Evolutionary conservation across 1,284 basidiomycete species (phyloP).

Genomic region (Thecaphora thlaspeos): DNA sequence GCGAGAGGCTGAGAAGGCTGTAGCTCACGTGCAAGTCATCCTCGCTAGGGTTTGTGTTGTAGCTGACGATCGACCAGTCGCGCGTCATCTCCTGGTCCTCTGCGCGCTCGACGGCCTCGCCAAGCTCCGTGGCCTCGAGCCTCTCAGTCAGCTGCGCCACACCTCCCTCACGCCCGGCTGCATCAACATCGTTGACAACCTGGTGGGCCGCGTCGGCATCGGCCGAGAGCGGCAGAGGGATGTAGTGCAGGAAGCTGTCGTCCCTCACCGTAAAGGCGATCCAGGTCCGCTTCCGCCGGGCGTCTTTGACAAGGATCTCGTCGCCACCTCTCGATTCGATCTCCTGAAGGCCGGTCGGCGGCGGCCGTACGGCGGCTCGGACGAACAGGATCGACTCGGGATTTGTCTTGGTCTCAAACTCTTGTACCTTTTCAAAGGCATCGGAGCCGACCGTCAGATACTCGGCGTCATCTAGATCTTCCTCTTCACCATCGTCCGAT

Average conservation of each 20-base stretch:
- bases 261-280: slow-evolving; percentile 43
- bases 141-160: neutral
- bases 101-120: neutral
- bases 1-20: slow-evolving; percentile 32
- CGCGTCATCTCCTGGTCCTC: neutral
- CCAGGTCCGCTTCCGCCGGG: slow-evolving; percentile 26
- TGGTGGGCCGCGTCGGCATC: slow-evolving; percentile 2
- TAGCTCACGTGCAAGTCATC: slow-evolving; percentile 47
- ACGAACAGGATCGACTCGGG: slow-evolving; percentile 52
- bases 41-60: slow-evolving; percentile 47
- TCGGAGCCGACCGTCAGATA: slow-evolving; percentile 4
- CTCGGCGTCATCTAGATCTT: slow-evolving; percentile 4
- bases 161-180: no score
- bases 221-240: slow-evolving; percentile 26
- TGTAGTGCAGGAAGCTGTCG: slow-evolving; percentile 44
- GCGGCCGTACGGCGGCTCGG: slow-evolving; percentile 17
- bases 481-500: slow-evolving; percentile 4
- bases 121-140: slow-evolving; percentile 1
- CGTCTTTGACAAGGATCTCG: slow-evolving; percentile 14
- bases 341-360: neutral
- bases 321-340: neutral
- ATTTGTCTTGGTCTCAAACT: slow-evolving; percentile 39
- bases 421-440: slow-evolving; percentile 25
- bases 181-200: no score
- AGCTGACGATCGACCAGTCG: slow-evolving; percentile 32